Conservation (phyloP, 2,329 filamentous ascomycete species). For the Fusarium marasasianum region DNA sequence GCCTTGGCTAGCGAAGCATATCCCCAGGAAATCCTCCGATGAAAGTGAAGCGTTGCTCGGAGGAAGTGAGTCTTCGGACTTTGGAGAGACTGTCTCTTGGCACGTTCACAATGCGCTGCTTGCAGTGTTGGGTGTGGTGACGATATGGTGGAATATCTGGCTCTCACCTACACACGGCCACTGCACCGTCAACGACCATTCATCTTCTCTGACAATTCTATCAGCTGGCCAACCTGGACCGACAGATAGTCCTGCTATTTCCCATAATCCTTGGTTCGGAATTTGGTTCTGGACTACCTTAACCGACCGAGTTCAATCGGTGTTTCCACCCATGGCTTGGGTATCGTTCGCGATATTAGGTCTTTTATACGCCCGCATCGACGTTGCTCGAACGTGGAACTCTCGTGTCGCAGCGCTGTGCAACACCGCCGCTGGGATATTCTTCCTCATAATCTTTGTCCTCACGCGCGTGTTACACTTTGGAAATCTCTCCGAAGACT, state of each 20-base stretch:
- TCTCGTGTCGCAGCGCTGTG: constrained; percentile 38
- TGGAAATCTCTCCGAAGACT: constrained; percentile 56
- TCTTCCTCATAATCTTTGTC: constrained; percentile 52
- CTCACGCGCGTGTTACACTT: constrained; percentile 53
- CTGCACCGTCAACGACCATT: constrained; percentile 42
- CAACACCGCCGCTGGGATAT: constrained; percentile 43
- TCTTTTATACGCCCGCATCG: constrained; percentile 54
- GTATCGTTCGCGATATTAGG: constrained; percentile 57
- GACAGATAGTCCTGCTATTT: constrained; percentile 14
- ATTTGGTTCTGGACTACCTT: constrained; percentile 55
- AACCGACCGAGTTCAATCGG: constrained; percentile 47
- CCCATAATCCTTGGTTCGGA: constrained; percentile 41
- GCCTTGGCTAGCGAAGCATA: constrained; percentile 39
- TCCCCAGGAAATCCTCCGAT: constrained; percentile 32
- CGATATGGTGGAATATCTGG: constrained; percentile 60
- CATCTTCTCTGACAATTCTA: not conserved
- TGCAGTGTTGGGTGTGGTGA: constrained; percentile 46
- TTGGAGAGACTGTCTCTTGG: constrained; percentile 48
- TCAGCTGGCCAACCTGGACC: not conserved
- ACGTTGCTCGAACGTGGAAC: constrained; percentile 47
- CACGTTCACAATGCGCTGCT: constrained; percentile 53
- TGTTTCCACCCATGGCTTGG: constrained; percentile 58
- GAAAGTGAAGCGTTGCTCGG: constrained; percentile 45
- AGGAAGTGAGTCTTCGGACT: not conserved
- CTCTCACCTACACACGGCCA: constrained; percentile 52